Evolutionary conservation across 345 rosid species (phyloP), one percentile per base, ranked within the genome.

Genomic region (Trapa incisa): DNA sequence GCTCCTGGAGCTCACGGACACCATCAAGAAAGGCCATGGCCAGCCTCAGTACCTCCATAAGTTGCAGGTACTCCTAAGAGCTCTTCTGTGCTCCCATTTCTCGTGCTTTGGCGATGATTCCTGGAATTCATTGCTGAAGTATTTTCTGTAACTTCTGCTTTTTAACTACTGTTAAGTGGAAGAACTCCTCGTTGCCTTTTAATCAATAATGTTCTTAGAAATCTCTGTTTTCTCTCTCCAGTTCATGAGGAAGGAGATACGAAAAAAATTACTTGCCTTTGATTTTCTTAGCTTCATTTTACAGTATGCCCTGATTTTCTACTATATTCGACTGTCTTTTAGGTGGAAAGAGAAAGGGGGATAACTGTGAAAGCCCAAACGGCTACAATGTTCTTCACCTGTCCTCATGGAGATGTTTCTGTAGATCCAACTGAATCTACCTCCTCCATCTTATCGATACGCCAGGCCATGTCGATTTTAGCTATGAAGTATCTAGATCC

Each of bases 281-380:
- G 43, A 41, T 41, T 41, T 41, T 41, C 43, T 41, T 41, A 41
- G 43, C 43, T 41, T 41, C 43, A 41, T 41, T 41, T 41, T 22
- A 13, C 52, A 47, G 52, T 9, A 47, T 13, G 52, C 29, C 29
- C 29, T 13, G 52, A 38, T 38, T 29, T 61, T 37, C 64, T 65
- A 22, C 29, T 22, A 22, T 22, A 2, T 42, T 70, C 14, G 41
- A 12, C 7, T 16, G 39, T 64, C 56, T 45, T 67, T 35, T 82
- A 93, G 97, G 97, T 93, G 64, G 99, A 93, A 85, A 93, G 98
- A 72, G 98, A 93, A 80, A 87, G 97, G 75, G 99, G 99, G 75
- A 91, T 91, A 47, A 94, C 97, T 8, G 99, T 94, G 29, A 94
- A 94, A 82, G 97, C 99, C 74, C 97, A 91, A 66, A 94, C 97